Evolutionary conservation across 164 flowering plant species (phyloP), one percentile per base, ranked within the genome.

Genomic region (Cinnamomum micranthum): DNA sequence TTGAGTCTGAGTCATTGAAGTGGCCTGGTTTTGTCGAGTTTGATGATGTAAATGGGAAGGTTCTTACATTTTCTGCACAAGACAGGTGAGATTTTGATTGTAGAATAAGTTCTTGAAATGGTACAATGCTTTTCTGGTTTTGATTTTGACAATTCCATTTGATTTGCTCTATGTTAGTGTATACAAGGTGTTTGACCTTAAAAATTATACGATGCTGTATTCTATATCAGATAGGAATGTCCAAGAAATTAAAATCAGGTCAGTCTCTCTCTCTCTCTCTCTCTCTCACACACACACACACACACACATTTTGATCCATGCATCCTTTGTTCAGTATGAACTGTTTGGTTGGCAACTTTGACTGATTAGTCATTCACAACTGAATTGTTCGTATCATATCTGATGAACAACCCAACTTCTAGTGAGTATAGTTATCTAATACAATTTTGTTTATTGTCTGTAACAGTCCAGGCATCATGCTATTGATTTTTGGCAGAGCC

Each of bases 1-100:
- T 95, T 82, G 97, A 93, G 76, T 90, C 98, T 0, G 98, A 95
- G 79, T 93, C 99, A 2, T 64, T 95, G 74, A 93, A 93, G 78
- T 93, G 98, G 99, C 99, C 99, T 62, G 98, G 98, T 17, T 95
- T 95, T 88, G 99, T 95, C 47, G 99, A 95, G 83, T 95, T 93
- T 87, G 99, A 95, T 88, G 99, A 95, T 85, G 98, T 95, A 12
- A 95, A 95, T 85, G 98, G 98, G 62, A 95, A 95, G 77, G 98
- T 93, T 31, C 89, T 95, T 20, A 95, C 99, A 23, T 95, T 90
- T 73, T 95, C 99, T 70, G 97, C 98, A 24, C 97, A 91, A 74
- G 95, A 91, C 76, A 86, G 91, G 98, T 90, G 77, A 14, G 10
- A 5, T 50, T 75, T 62, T 24, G 12, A 51, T 2, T 52, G 51